Conservation (phyloP, 1,139 yeast species). For the Taphrina populina region DNA sequence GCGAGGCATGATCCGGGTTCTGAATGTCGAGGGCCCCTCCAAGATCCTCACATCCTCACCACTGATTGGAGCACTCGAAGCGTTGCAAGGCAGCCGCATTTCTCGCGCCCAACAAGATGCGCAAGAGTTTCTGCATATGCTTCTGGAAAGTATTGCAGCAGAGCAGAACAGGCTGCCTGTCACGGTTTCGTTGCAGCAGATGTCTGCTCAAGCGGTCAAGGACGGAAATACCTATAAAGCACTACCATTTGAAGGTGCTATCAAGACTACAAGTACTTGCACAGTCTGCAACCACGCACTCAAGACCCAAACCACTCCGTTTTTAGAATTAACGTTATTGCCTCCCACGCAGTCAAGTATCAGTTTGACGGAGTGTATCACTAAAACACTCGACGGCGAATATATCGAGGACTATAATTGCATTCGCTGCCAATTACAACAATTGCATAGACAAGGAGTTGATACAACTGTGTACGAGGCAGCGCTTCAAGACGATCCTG, state of each 20-base stretch:
- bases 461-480: constrained; percentile 1
- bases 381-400: constrained; percentile 14
- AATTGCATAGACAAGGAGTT: not conserved
- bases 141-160: constrained; percentile 29
- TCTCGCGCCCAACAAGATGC: constrained; percentile 33
- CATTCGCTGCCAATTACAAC: constrained; percentile 11
- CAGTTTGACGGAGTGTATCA: constrained; percentile 11
- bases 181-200: constrained; percentile 21
- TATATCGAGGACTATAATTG: constrained; percentile 25
- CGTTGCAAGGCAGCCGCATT: constrained; percentile 16
- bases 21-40: constrained; percentile 21
- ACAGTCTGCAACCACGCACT: constrained; percentile 4
- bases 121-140: constrained; percentile 27
- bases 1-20: constrained; percentile 16
- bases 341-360: constrained; percentile 1
- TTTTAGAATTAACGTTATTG: constrained; percentile 21
- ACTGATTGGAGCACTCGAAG: constrained; percentile 21
- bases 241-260: constrained; percentile 24
- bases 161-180: constrained; percentile 19
- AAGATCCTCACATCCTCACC: constrained; percentile 25
- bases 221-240: constrained; percentile 9
- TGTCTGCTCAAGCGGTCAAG: constrained; percentile 1
- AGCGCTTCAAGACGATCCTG: not conserved
- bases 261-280: constrained; percentile 11
- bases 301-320: constrained; percentile 8